Percentiles rank a stretch among this genome's conserved stretches.
These are phyloP conservation scores for Peronospora farinosa DNA, from an alignment of 352 stramenopile genomes.

Conservation along the genomic window DNA sequence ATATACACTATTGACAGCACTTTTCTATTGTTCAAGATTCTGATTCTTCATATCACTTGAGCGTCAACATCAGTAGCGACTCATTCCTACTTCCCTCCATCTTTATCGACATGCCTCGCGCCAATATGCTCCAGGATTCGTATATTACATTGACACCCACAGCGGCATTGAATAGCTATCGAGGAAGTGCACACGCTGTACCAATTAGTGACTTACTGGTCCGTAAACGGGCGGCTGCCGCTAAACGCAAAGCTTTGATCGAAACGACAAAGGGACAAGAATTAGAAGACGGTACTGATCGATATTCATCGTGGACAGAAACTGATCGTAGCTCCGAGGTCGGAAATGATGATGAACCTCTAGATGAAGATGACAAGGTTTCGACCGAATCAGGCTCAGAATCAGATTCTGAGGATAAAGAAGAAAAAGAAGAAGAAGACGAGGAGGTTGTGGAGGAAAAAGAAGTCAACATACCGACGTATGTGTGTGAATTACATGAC, in stretches of 20 bases:
- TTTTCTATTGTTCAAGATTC: background rate
- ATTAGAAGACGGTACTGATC: conserved; percentile 16
- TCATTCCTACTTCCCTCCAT: conserved; percentile 13
- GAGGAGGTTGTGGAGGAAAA: conserved; percentile 23
- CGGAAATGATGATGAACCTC: conserved; percentile 29
- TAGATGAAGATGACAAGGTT: conserved; percentile 24
- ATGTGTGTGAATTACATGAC: conserved; percentile 72
- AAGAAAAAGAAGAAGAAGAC: conserved; percentile 22
- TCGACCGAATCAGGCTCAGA: conserved; percentile 25
- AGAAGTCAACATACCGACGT: conserved; percentile 46
- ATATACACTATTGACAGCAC: background rate
- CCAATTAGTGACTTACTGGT: conserved; percentile 34
- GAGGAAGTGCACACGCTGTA: conserved; percentile 14
- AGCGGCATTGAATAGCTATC: conserved; percentile 15
- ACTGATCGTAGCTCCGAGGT: conserved; percentile 37
- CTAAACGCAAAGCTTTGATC: conserved; percentile 33
- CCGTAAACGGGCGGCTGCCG: conserved; percentile 37
- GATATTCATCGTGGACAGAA: conserved; percentile 32
- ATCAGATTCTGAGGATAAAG: conserved; percentile 17
- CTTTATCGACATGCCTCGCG: conserved; percentile 16
- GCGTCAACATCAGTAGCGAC: conserved; percentile 11
- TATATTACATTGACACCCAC: conserved; percentile 58
- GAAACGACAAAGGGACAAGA: conserved; percentile 27
- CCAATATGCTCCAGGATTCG: conserved; percentile 23
- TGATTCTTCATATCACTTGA: background rate